These are phyloP conservation scores for Candida hispaniensis DNA, from an alignment of 805 yeast genomes.

Conservation along the genomic window DNA sequence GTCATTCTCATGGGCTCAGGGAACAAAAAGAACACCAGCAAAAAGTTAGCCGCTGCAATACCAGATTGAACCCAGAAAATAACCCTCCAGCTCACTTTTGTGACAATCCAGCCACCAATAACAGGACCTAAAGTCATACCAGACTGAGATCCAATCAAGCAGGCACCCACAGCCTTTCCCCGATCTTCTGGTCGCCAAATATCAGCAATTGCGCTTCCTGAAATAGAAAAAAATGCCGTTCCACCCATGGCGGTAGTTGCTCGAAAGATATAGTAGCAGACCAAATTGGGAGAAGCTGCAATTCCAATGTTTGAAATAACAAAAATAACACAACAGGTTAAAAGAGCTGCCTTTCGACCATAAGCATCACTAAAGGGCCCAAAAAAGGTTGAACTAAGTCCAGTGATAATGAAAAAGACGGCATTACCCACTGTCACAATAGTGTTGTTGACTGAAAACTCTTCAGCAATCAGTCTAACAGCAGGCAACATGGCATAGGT, in stretches of 20 bases:
- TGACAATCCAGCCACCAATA: slow-evolving; percentile 43
- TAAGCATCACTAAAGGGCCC: slow-evolving; percentile 44
- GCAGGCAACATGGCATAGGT: slow-evolving; percentile 37
- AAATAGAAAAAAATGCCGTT: slow-evolving; percentile 44
- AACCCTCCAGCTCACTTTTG: slow-evolving; percentile 43
- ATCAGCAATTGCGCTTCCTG: slow-evolving; percentile 43
- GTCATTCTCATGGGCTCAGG: slow-evolving; percentile 33
- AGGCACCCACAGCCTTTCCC: slow-evolving; percentile 42
- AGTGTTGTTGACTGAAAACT: slow-evolving; percentile 38
- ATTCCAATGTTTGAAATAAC: slow-evolving; percentile 29
- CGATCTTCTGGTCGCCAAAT: slow-evolving; percentile 40
- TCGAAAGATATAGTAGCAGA: slow-evolving; percentile 46
- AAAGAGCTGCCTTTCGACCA: slow-evolving; percentile 39
- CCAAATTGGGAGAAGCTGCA: slow-evolving; percentile 41
- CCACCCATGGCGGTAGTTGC: slow-evolving; percentile 43
- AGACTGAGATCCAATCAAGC: slow-evolving; percentile 40
- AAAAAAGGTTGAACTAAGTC: slow-evolving; percentile 40
- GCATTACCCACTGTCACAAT: slow-evolving; percentile 43
- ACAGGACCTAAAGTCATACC: slow-evolving; percentile 48
- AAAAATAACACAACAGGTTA: slow-evolving; percentile 33
- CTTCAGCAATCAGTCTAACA: slow-evolving; percentile 38
- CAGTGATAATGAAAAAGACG: slow-evolving; percentile 41
- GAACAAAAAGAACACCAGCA: slow-evolving; percentile 32
- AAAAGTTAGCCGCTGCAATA: slow-evolving; percentile 31
- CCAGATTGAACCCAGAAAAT: slow-evolving; percentile 43